Conservation (phyloP, 2,329 filamentous ascomycete species). For the Sordariomycetes sp. region DNA sequence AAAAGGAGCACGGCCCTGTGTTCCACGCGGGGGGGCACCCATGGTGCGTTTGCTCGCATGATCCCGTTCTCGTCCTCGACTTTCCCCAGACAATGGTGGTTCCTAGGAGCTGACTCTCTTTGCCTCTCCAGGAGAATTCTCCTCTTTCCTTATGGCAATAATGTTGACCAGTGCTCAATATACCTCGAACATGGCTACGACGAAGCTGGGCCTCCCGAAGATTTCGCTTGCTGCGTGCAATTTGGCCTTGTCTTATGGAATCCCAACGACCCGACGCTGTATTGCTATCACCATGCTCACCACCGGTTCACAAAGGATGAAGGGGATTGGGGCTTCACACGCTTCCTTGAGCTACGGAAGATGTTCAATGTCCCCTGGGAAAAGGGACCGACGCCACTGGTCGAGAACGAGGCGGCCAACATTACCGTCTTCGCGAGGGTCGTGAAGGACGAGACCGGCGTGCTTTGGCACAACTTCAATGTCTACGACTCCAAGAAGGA, state of each 20-base stretch:
- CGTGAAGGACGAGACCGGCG: slow-evolving; percentile 78
- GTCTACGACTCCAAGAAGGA: slow-evolving; percentile 99
- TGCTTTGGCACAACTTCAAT: slow-evolving; percentile 82
- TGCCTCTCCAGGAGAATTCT: slow-evolving; percentile 62
- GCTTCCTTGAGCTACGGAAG: slow-evolving; percentile 78
- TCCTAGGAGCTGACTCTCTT: slow-evolving; percentile 9
- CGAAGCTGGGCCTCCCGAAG: slow-evolving; percentile 63
- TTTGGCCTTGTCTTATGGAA: slow-evolving; percentile 94
- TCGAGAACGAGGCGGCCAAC: slow-evolving; percentile 67
- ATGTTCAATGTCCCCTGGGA: slow-evolving; percentile 77
- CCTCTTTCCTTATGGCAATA: slow-evolving; percentile 92
- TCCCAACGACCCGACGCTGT: slow-evolving; percentile 79
- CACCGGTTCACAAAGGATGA: slow-evolving; percentile 95
- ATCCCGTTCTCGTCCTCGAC: background rate
- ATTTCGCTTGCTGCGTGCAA: slow-evolving; percentile 95
- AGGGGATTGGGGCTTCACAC: slow-evolving; percentile 97
- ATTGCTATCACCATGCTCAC: slow-evolving; percentile 71
- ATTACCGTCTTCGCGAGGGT: slow-evolving; percentile 76
- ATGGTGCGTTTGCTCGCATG: slow-evolving; percentile 47
- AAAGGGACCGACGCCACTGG: slow-evolving; percentile 54
- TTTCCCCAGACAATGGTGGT: background rate
- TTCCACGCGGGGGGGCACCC: slow-evolving; percentile 82
- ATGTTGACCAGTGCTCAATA: slow-evolving; percentile 85
- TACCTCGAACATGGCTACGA: slow-evolving; percentile 94
- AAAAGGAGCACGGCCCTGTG: slow-evolving; percentile 77